Base-by-base conservation (phyloP, 2,329 filamentous ascomycete genomes). In the Claviceps quebecensis region DNA sequence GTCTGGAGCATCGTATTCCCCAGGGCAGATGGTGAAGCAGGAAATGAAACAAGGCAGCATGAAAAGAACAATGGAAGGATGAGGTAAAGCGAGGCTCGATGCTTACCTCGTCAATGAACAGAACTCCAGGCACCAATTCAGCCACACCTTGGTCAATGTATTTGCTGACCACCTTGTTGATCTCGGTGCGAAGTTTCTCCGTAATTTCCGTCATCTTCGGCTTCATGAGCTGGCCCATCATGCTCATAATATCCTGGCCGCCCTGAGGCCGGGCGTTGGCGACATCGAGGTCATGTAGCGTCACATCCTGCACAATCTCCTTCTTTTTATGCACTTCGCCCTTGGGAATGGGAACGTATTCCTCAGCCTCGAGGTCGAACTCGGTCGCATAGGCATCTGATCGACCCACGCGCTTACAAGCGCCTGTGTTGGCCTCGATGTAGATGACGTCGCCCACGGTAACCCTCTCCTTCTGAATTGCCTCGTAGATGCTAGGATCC, bases 171-270 rank as follows among this genome's bases (percentile, higher is more conserved):
- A 98, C 91, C 73, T 97, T 97, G 80, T 98, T 96, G 73, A 98
- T 97, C 72, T 98, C 93, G 52, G 80, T 75, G 54, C 93, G 81
- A 63, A 98, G 74, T 74, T 98, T 98, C 70, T 98, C 93, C 34
- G 93, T 98, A 63, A 98, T 97, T 68, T 98, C 93, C 5, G 93
- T 98, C 83, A 96, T 96, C 75, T 94, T 94, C 55, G 93, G 93
- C 78, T 97, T 97, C 89, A 97, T 96, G 63, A 98, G 73, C 70
- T 98, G 93, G 61, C 93, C 93, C 91, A 98, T 97, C 93, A 98
- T 97, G 73, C 90, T 96, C 90, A 98, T 97, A 58, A 98, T 95
- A 68, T 98, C 93, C 74, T 98, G 93, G 45, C 93, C 93, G 50
- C 93, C 93, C 72, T 97, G 89, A 4, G 93, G 93, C 61, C 91